Evolutionary conservation across 2,329 filamentous ascomycete genomes (phyloP), one percentile per base, ranked within the genome.

Genomic region (Penicillium expansum): DNA sequence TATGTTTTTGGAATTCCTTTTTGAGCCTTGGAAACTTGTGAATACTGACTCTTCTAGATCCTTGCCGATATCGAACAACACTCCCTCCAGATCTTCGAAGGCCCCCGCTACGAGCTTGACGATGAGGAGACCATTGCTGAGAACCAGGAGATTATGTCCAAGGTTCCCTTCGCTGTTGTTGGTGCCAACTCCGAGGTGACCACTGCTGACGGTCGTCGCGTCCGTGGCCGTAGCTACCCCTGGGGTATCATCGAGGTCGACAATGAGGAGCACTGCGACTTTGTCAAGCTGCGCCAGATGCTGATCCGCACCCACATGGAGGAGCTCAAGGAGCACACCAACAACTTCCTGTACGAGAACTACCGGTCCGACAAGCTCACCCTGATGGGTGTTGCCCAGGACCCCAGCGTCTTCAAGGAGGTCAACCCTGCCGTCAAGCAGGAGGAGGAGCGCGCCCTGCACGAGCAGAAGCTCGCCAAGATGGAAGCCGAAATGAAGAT

Each of bases 401-500:
- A 99, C 80, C 92, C 92, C 68, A 96, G 90, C 76, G 94, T 99
- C 69, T 99, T 99, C 90, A 99, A 99, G 86, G 94, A 99, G 87
- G 92, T 99, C 84, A 99, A 99, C 86, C 94, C 94, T 62, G 93
- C 94, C 45, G 94, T 97, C 80, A 99, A 99, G 88, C 94, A 99
- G 80, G 94, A 99, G 78, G 94, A 99, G 81, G 94, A 99, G 83
- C 91, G 94, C 71, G 88, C 90, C 63, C 84, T 99, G 68, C 94
- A 99, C 84, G 94, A 99, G 81, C 92, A 97, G 84, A 99, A 99
- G 84, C 91, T 99, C 69, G 91, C 93, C 78, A 99, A 99, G 91
- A 99, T 99, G 94, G 94, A 99, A 80, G 87, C 92, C 72, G 94
- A 99, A 79, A 99, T 99, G 94, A 99, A 99, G 91, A 96, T 97